A percentile compares a stretch with the other conserved stretches of the same genome.
Evolutionary conservation across 306 rosid genomes (phyloP).

Genomic region (Cucumis hystrix): DNA sequence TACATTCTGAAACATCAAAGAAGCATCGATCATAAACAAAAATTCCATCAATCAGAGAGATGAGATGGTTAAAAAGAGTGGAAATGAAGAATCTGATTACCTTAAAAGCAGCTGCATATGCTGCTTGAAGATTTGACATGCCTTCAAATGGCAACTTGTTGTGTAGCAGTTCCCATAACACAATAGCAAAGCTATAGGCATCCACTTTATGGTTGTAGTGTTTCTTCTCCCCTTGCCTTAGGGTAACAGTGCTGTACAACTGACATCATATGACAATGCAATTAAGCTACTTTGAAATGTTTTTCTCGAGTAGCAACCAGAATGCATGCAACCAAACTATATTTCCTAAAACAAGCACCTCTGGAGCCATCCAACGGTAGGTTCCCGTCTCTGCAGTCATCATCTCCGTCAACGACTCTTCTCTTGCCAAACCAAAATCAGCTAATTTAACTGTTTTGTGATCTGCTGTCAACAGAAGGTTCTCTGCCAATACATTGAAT

Average conservation of each 20-base stretch:
- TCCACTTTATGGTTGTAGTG: slow-evolving; percentile 96
- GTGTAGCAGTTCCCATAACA: slow-evolving; percentile 91
- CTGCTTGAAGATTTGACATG: slow-evolving; percentile 98
- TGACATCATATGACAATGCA: slow-evolving; percentile 24
- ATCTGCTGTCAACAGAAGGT: slow-evolving; percentile 70
- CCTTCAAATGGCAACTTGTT: slow-evolving; percentile 94
- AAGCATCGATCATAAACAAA: not conserved
- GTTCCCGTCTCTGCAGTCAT: slow-evolving; percentile 98
- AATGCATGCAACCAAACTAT: slow-evolving; percentile 4
- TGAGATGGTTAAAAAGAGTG: not conserved
- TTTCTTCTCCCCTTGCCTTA: slow-evolving; percentile 94
- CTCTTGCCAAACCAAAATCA: slow-evolving; percentile 94
- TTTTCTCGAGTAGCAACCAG: not conserved
- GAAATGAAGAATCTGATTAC: slow-evolving; percentile 19
- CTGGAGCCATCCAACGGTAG: slow-evolving; percentile 99
- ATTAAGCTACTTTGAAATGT: not conserved
- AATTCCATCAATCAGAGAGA: not conserved
- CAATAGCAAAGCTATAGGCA: slow-evolving; percentile 88
- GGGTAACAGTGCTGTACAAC: slow-evolving; percentile 90
- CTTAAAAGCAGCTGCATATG: slow-evolving; percentile 93
- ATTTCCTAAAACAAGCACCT: slow-evolving; percentile 32
- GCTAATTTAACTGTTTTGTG: slow-evolving; percentile 74
- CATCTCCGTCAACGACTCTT: slow-evolving; percentile 89
- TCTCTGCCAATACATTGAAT: slow-evolving; percentile 42
- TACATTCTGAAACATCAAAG: slow-evolving; percentile 56